Evolutionary conservation across 2,329 filamentous ascomycete genomes (phyloP), one percentile per base, ranked within the genome.

Genomic region (Parastagonospora avenae): DNA sequence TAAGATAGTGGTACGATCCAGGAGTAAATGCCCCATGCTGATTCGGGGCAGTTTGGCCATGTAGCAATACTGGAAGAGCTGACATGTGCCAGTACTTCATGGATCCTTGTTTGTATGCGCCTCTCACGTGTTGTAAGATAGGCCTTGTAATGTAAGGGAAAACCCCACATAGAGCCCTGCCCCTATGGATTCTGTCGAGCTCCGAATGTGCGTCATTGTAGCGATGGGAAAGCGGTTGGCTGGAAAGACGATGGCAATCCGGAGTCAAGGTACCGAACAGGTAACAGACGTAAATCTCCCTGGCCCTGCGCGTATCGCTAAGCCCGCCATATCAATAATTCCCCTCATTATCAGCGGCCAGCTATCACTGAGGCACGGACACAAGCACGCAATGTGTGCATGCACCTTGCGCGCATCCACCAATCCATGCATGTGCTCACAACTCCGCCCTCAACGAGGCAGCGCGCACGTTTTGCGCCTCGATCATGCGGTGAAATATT

Each of bases 351-450:
- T 49, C 24, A 44, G 42, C 48, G 51, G 38, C 46, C 37, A 43
- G 27, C 37, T 33, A 44, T 39, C 35, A 36, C 31, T 49, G 39
- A 46, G 38, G 50, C 55, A 51, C 50, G 29, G 43, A 32, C 24
- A 46, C 56, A 43, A 56, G 57, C 55, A 56, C 37, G 44, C 52
- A 55, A 52, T 43, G 33, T 19, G 33, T 30, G 42, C 38, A 44
- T 31, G 38, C 29, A 41, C 46, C 40, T 42, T 47, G 29, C 28
- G 38, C 50, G 24, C 31, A 14, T 37, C 43, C 37, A 56, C 47
- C 33, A 44, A 50, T 11, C 9, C 30, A 32, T 32, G 30, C 7
- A 14, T 10, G 12, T 16, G 35, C 14, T 16, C n/a, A 37, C 11
- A 31, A 16, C 29, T 50, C 42, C 43, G 42, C 38, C 28, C 44